phyloP scores from a whole-genome alignment of 768 basidiomycete species.

The Pleurotus tuoliensis region DNA sequence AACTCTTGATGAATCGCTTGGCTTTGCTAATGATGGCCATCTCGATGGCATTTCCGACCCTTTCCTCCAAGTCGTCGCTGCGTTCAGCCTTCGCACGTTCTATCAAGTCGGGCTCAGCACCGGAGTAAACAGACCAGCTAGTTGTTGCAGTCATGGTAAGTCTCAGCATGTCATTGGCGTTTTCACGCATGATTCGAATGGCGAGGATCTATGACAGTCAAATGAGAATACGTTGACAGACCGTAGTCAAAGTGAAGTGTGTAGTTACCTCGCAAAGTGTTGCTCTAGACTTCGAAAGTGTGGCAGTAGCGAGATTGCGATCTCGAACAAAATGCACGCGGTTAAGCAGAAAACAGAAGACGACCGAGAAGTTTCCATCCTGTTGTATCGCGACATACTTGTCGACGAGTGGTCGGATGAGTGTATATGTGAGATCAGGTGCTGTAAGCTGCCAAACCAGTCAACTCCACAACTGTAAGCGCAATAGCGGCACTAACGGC shows the following conservation, averaged over 20 bases:
- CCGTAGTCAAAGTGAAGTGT: background rate
- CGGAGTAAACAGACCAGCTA: conserved; percentile 76
- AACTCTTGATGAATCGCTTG: conserved; percentile 85
- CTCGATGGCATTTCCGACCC: conserved; percentile 90
- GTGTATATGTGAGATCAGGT: conserved; percentile 88
- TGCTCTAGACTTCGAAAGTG: conserved; percentile 74
- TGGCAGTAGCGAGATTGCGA: conserved; percentile 61
- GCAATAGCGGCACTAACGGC: conserved; percentile 44
- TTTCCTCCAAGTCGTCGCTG: conserved; percentile 69
- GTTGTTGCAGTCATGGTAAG: conserved; percentile 72
- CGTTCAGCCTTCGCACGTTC: conserved; percentile 57
- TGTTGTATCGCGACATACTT: conserved; percentile 77
- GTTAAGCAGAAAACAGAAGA: conserved; percentile 87
- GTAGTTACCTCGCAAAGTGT: conserved; percentile 62
- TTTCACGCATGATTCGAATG: conserved; percentile 69
- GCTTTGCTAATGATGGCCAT: conserved; percentile 86
- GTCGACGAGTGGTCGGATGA: conserved; percentile 82
- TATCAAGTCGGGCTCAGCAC: conserved; percentile 60
- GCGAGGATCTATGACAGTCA: conserved; percentile 56
- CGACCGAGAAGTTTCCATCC: conserved; percentile 74
- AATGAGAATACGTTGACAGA: background rate
- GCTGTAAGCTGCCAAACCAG: conserved; percentile 54
- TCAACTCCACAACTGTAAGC: background rate
- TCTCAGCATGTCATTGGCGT: conserved; percentile 63
- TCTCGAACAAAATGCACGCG: conserved; percentile 83